Evolutionary conservation across 257 asterid genomes (phyloP), one percentile per base, ranked within the genome.

Genomic region (Thymus mandschuricus): DNA sequence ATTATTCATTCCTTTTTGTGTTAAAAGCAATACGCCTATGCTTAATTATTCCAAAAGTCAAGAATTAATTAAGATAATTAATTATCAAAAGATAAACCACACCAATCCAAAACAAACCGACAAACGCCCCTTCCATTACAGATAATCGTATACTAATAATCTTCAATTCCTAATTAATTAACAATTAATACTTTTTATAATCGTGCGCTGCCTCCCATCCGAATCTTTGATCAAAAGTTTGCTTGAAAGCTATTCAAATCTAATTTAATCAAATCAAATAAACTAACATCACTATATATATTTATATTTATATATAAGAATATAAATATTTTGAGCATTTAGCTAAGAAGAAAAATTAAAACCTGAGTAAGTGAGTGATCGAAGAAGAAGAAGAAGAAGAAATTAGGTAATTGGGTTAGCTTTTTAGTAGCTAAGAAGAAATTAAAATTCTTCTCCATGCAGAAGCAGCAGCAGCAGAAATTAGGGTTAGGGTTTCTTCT

Each of bases 401-500:
- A 2, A 1, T 13, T 49, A n/a, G 55, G 9, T 49, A 40, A 45
- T 69, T 71, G 60, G 64, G 67, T 54, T 31, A 60, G 52, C 27
- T 21, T 21, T 21, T 21, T 21, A 21, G 21, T 21, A 21, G 21
- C 21, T 21, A 21, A 21, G 21, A 21, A 28, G 71, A 15, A n/a
- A 38, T 38, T 66, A 1, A 21, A 21, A 21, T 21, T 21, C 21
- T 21, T 21, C 21, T 21, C 21, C 21, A 21, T 21, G 21, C 21
- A 21, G 21, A 0, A 21, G 83, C 86, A 78, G 57, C 54, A 1
- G 6, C 4, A 46, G 54, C 1, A 46, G 13, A 9, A 46, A 46
- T 75, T 81, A 87, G 87, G 90, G 89, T 84, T 92, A 83, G 93
- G 91, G 86, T 76, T 85, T 85, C 12, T 50, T 13, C 12, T 55